Percentiles rank a stretch among this genome's conserved stretches.
Conservation (phyloP, 1,284 basidiomycete genomes). For the Heterobasidion annosum region DNA sequence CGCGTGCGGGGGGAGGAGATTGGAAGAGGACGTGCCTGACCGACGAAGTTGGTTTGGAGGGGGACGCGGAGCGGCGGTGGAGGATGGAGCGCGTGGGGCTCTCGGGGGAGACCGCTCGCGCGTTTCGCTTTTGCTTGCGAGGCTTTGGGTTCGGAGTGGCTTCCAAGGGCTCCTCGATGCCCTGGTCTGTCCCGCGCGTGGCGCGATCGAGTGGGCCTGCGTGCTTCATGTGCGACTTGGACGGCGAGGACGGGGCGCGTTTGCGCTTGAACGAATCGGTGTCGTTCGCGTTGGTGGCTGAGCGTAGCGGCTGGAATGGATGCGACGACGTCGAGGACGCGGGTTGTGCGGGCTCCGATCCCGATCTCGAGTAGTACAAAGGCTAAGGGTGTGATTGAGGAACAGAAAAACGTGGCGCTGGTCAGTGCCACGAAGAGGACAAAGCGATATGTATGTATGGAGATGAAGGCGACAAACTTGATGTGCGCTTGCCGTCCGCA, state of each 20-base stretch:
- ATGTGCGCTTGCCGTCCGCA: slow-evolving; percentile 14
- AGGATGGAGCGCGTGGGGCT: slow-evolving; percentile 20
- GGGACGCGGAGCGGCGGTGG: slow-evolving; percentile 9
- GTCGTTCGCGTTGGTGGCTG: background rate
- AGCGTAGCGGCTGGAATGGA: background rate
- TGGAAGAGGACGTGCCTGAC: slow-evolving; percentile 20
- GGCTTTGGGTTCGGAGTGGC: slow-evolving; percentile 52
- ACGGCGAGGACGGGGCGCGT: background rate
- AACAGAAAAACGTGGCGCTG: slow-evolving; percentile 1
- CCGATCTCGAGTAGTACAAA: slow-evolving; percentile 1
- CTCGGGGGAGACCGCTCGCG: slow-evolving; percentile 13
- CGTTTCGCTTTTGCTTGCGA: slow-evolving; percentile 37
- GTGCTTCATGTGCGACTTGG: background rate
- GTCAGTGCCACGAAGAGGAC: background rate
- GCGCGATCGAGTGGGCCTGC: background rate
- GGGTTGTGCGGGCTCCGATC: slow-evolving; percentile 12
- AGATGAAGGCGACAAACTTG: slow-evolving; percentile 11
- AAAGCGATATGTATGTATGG: background rate
- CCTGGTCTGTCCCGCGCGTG: background rate
- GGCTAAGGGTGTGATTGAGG: background rate
- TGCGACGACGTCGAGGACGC: slow-evolving; percentile 10
- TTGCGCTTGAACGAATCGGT: background rate
- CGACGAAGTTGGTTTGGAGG: slow-evolving; percentile 16
- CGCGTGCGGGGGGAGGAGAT: slow-evolving; percentile 34
- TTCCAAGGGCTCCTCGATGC: slow-evolving; percentile 9